Evolutionary conservation across 768 basidiomycete genomes (phyloP), one percentile per base, ranked within the genome.

Genomic region (Trametes elegans): DNA sequence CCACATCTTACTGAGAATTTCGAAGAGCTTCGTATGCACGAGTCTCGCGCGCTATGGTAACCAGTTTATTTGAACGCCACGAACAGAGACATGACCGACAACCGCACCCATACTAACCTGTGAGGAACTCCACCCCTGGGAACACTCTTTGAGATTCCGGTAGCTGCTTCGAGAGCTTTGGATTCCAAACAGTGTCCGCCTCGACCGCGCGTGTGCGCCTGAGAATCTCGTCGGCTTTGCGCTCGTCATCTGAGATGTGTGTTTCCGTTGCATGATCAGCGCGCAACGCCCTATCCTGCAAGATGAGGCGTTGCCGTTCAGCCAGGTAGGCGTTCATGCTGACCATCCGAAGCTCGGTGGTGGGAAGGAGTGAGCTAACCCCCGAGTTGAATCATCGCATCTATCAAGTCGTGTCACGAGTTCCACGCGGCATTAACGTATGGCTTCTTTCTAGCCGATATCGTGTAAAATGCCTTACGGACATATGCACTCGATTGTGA

Each of bases 121-220:
- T 88, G 56, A 89, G 69, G 60, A 89, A 90, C 59, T 82, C 85
- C 85, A 89, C 88, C 31, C 88, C 88, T 24, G 86, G 86, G 59
- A 87, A 89, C 0, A 83, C 73, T 59, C 88, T 80, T 2, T 77
- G 79, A 39, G 82, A 73, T 7, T 75, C 75, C 10, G 29, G 36
- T 2, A 5, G 40, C 35, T 21, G 81, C 29, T 46, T 46, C n/a
- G n/a, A 5, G 3, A 18, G 7, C 16, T 46, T 73, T 23, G 83
- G 79, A 28, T 61, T 73, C 87, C 87, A 88, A 19, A 88, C 71
- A 0, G 76, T 74, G 26, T 68, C 63, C 0, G 77, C 79, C 60
- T 90, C 87, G 10, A 64, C 55, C 0, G 73, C 67, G 32, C 87
- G 79, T 51, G 89, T 76, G 28, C 68, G 66, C 16, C 85, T 74